Base-by-base conservation (phyloP, 805 yeast genomes). In the Myxozyma geophila region DNA sequence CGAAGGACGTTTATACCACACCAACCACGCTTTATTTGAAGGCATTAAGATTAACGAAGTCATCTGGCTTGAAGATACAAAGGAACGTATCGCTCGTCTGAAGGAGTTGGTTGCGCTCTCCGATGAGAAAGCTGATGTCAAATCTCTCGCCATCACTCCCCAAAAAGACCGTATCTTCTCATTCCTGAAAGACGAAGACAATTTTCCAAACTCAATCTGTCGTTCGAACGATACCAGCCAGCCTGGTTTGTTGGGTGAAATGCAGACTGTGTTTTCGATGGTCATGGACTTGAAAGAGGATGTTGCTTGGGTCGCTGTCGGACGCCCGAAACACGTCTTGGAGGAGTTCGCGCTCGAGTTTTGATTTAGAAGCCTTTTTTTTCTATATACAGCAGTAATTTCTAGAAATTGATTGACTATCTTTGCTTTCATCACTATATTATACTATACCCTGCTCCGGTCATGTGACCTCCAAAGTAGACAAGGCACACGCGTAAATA, bases 191-290 rank as follows among this genome's bases (percentile, higher is more conserved):
- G 74, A 72, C 51, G 67, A 63, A 19, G 59, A 70, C 40, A 70
- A 71, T 49, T 61, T 54, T 35, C 74, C 74, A n/a, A 66, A 68
- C 21, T 66, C 72, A 10, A 72, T 72, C 37, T 72, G 74, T 59
- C 67, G 71, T 15, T 64, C 66, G 19, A 70, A 70, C 9, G 67
- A 62, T 13, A 54, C 41, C 17, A 28, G 61, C 9, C 58, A 62
- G 21, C 54, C 64, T 19, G 69, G 69, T 7, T 19, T 63, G 48
- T 54, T 66, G n/a, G 69, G 69, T 7, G 62, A 60, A 37, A 47
- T 66, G 68, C 69, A 66, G 52, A 72, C 74, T 2, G 62, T 72
- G 44, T 72, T 72, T 63, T 68, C 71, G 35, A 72, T 72, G 35
- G 69, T 69, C 46, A 72, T 72, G 74, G 72, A 72, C 51, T 60